Percentiles rank a stretch among this genome's conserved stretches.
Evolutionary conservation across 1,284 basidiomycete genomes (phyloP).

Genomic region (Trametes pubescens): DNA sequence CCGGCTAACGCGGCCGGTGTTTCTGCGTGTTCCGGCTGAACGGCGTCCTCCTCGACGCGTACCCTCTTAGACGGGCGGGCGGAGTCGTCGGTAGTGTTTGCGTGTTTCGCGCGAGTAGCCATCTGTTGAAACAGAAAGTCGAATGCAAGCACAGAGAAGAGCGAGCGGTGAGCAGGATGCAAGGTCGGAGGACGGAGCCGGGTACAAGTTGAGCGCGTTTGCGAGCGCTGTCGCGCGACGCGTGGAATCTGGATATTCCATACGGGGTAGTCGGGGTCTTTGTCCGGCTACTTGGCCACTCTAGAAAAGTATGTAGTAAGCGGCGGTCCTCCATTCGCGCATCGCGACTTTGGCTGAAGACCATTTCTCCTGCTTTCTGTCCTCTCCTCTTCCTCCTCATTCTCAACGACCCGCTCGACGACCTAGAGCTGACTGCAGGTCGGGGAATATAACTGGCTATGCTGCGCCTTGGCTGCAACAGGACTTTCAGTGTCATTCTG

Average conservation of each 20-base stretch:
- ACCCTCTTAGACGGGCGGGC: conserved; percentile 38
- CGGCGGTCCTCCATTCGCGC: background rate
- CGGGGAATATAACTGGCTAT: conserved; percentile 22
- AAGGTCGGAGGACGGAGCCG: background rate
- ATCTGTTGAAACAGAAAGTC: background rate
- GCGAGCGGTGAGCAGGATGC: background rate
- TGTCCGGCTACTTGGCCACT: conserved; percentile 2
- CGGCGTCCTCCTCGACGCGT: conserved; percentile 33
- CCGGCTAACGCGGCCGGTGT: background rate
- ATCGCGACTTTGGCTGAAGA: background rate
- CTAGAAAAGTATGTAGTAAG: conserved; percentile 10
- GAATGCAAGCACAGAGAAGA: background rate
- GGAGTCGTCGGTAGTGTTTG: conserved; percentile 17
- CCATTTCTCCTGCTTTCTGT: too few relatives aligned
- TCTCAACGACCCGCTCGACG: background rate
- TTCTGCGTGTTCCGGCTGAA: background rate
- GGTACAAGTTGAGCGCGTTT: background rate
- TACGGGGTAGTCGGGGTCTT: background rate
- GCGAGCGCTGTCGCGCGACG: background rate
- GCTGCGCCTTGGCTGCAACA: conserved; percentile 36
- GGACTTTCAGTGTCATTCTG: conserved; percentile 27
- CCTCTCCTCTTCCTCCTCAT: background rate
- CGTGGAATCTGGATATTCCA: background rate
- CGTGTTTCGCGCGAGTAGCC: conserved; percentile 20
- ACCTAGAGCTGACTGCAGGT: background rate